phyloP scores from a whole-genome alignment of 2,329 filamentous ascomycete genomes.

The Trichoderma semiorbis region DNA sequence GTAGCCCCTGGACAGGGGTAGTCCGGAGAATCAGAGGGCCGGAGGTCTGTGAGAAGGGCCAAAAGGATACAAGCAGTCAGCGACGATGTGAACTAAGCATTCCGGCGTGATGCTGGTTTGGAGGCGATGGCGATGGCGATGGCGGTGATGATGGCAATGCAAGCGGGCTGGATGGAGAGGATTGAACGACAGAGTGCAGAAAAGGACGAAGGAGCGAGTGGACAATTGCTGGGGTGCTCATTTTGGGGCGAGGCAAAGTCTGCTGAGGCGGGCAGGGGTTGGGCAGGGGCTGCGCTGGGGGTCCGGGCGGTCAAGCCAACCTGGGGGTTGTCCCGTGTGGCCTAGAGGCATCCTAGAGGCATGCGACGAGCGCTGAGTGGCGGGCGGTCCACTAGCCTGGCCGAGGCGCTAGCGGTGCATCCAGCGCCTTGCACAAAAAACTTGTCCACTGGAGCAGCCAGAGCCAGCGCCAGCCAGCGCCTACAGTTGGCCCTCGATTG shows the following conservation, averaged over 20 bases:
- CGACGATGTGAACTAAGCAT: slow-evolving; percentile 24
- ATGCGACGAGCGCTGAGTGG: slow-evolving; percentile 16
- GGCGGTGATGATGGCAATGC: slow-evolving; percentile 6
- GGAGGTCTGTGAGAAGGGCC: slow-evolving; percentile 18
- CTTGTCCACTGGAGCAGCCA: not conserved
- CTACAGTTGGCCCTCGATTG: not conserved
- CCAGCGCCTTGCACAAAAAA: slow-evolving; percentile 3
- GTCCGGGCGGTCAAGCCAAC: slow-evolving; percentile 19
- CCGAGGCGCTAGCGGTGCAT: slow-evolving; percentile 8
- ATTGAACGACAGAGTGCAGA: not conserved
- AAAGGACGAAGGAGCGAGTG: slow-evolving; percentile 18
- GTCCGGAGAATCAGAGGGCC: slow-evolving; percentile 18
- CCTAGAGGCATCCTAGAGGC: not conserved
- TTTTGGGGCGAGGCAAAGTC: slow-evolving; percentile 23
- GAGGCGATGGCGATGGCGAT: not conserved
- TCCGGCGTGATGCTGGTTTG: slow-evolving; percentile 18
- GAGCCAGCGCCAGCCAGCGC: not conserved
- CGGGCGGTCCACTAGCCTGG: slow-evolving; percentile 16
- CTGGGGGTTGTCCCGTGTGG: slow-evolving; percentile 18
- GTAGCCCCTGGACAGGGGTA: slow-evolving; percentile 19
- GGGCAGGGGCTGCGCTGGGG: not conserved
- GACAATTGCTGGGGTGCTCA: slow-evolving; percentile 16
- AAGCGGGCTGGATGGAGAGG: not conserved
- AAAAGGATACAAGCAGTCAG: slow-evolving; percentile 22
- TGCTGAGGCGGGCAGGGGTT: slow-evolving; percentile 22